Evolutionary conservation across 2,329 filamentous ascomycete genomes (phyloP), one percentile per base, ranked within the genome.

Genomic region (Fulvia fulva): DNA sequence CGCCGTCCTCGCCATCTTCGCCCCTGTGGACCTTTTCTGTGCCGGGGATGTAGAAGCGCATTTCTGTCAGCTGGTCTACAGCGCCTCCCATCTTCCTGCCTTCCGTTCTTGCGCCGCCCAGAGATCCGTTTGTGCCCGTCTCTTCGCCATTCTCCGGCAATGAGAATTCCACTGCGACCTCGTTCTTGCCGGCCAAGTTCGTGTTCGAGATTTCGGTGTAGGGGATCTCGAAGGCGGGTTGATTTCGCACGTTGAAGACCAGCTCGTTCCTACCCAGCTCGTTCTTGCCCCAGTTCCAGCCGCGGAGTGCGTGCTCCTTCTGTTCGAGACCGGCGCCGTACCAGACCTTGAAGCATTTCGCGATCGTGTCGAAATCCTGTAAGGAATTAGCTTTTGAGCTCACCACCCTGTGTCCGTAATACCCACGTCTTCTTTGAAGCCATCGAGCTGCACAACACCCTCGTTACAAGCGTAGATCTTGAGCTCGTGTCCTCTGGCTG

Each of bases 201-300:
- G 94, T 97, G 77, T 99, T 99, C 58, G 90, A 92, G 67, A 99
- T 95, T 75, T 99, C 94, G 49, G 91, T 90, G 78, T 97, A 99
- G 12, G 95, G 92, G 5, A 99, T 87, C 76, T 97, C 94, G 74
- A 99, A 99, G 5, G 93, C 90, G 2, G 94, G 94, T 68, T 91
- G 87, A 76, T 97, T 99, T 73, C 96, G 91, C 37, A 99, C 94
- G 74, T 92, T 97, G 81, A 99, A 99, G 28, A 90, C 85, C 56
- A 99, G 84, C 78, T 99, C 94, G 55, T 91, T 88, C 77, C 97
- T 96, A 61, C 89, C 88, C 73, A 99, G 96, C 70, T 99, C 94
- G 64, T 91, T 90, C 77, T 97, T 99, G 70, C 94, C 94, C 95
- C 94, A 99, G 75, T 99, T 99, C 94, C 94, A 99, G 57, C 94